Percentiles rank a stretch among this genome's conserved stretches.
These are phyloP conservation scores for Pouteria campechiana DNA, from an alignment of 179 eudicot species.

Conservation along the genomic window DNA sequence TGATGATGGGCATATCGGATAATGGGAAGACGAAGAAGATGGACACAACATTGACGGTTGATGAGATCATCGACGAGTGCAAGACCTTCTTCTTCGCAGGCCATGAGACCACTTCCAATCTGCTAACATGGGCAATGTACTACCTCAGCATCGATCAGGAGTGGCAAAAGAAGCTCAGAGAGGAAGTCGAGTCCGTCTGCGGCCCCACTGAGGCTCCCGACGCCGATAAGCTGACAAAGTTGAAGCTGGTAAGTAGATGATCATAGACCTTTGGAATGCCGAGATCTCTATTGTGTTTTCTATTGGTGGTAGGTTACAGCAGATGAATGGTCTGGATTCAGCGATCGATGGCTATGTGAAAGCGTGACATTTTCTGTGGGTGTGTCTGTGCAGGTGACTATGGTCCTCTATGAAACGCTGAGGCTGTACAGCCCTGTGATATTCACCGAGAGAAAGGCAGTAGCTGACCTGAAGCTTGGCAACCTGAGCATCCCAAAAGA, in stretches of 20 bases:
- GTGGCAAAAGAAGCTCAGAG: slow-evolving; percentile 40
- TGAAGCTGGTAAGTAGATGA: slow-evolving; percentile 53
- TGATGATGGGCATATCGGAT: background rate
- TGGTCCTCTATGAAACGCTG: slow-evolving; percentile 49
- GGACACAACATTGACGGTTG: slow-evolving; percentile 2
- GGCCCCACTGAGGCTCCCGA: slow-evolving; percentile 45
- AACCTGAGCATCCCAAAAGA: slow-evolving; percentile 26
- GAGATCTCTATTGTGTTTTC: slow-evolving; percentile 24
- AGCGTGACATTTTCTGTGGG: slow-evolving; percentile 30
- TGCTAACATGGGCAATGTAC: slow-evolving; percentile 48
- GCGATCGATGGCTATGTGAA: slow-evolving; percentile 23
- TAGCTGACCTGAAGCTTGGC: slow-evolving; percentile 21
- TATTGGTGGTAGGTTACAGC: slow-evolving; percentile 17
- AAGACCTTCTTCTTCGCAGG: slow-evolving; percentile 54
- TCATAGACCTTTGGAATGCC: slow-evolving; percentile 33
- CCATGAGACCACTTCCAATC: slow-evolving; percentile 41
- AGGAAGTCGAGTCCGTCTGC: slow-evolving; percentile 37
- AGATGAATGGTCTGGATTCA: slow-evolving; percentile 20
- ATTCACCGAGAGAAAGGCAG: slow-evolving; percentile 33
- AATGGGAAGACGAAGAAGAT: no score
- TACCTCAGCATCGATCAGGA: slow-evolving; percentile 32
- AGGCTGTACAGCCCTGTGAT: slow-evolving; percentile 53
- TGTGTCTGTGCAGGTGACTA: slow-evolving; percentile 26
- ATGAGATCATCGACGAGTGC: slow-evolving; percentile 54
- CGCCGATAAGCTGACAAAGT: slow-evolving; percentile 46